phyloP scores from a whole-genome alignment of 23 red algal genomes.

The Agarophyton chilense region DNA sequence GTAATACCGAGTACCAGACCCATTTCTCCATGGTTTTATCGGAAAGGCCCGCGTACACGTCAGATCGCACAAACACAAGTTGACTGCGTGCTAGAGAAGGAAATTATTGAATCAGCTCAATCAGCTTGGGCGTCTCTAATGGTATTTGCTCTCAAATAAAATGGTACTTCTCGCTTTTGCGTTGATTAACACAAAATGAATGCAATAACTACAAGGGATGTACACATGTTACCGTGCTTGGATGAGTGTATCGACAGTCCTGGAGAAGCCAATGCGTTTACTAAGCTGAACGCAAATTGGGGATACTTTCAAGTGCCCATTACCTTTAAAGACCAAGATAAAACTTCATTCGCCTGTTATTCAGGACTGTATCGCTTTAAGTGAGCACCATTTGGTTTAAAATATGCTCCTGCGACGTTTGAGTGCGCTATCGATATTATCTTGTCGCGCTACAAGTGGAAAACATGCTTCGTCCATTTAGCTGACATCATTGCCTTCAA shows the following conservation, averaged over 20 bases:
- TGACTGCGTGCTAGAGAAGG: background rate
- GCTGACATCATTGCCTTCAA: background rate
- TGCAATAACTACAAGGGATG: background rate
- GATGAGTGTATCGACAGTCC: constrained; percentile 35
- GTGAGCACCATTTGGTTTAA: constrained; percentile 3
- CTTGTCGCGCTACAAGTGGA: background rate
- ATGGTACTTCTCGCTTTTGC: constrained; percentile 25
- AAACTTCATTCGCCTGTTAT: background rate
- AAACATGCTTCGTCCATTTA: background rate
- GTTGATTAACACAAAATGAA: constrained; percentile 28
- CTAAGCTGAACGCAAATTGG: constrained; percentile 17
- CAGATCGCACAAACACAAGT: background rate
- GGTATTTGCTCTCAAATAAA: constrained; percentile 2
- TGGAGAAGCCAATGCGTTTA: constrained; percentile 22
- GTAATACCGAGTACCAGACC: background rate
- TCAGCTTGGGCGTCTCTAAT: background rate
- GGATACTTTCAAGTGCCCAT: constrained; percentile 40
- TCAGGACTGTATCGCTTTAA: background rate
- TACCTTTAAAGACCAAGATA: background rate
- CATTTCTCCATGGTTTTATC: background rate
- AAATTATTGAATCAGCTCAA: background rate
- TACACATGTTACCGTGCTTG: constrained; percentile 3
- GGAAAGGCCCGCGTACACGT: background rate
- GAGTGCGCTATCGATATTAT: constrained; percentile 41
- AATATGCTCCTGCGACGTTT: constrained; percentile 31